Base-by-base conservation (phyloP, 2,329 filamentous ascomycete species). In the Aspergillus niger region DNA sequence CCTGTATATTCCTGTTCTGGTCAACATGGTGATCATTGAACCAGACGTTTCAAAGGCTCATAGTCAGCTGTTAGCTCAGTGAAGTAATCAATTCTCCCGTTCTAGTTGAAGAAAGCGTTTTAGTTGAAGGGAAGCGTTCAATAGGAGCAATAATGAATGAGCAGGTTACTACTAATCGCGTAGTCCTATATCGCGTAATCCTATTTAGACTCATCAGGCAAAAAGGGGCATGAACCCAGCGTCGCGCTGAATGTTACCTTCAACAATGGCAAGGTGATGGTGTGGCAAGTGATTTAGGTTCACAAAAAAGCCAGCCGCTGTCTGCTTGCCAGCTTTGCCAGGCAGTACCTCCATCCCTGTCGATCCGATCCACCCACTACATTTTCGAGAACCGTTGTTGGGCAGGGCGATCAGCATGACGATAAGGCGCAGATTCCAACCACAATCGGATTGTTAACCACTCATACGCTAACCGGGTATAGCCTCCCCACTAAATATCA, bases 281-380 rank as follows among this genome's bases (percentile, higher is more conserved):
- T 22, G 22, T 44, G 41, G 39, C n/a, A 22, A 13, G 22, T 20
- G 17, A n/a, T 30, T 50, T 17, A 50, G 47, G 47, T 50, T 50
- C 24, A 26, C 28, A 17, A 26, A 7, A 32, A 30, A 30, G 41
- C 20, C 22, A 22, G 41, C 20, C 41, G 41, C 41, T 44, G 41
- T 44, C 41, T 24, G 41, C 41, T 44, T 24, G 41, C 41, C 10
- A 44, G 26, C 15, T 44, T 44, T 44, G n/a, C 41, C 8, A 17
- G 41, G 41, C 8, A 55, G 50, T 8, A 51, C 32, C 15, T 30
- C 52, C 55, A 55, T 55, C 59, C 61, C 62, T 64, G 62, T 43
- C 57, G 62, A 64, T 64, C 62, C 30, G 26, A 28, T 63, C 61
- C 56, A 62, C 59, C 54, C 38, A 28, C 36, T 32, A 60, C 41